These are phyloP conservation scores for Staphylotrichum longicolle DNA, from an alignment of 495 filamentous ascomycete genomes.

Conservation along the genomic window DNA sequence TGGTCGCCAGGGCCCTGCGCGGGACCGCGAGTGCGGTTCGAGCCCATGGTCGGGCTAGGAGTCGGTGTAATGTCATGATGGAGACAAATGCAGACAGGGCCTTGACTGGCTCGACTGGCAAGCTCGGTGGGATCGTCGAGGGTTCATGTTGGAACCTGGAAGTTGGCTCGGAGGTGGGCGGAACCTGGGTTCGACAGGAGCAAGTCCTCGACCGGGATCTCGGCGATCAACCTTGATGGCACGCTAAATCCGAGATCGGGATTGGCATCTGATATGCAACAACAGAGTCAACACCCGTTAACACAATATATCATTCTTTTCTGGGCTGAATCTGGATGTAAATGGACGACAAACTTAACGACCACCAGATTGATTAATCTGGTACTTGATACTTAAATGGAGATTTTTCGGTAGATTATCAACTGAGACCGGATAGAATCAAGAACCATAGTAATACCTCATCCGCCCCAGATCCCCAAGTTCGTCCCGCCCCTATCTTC, in stretches of 20 bases:
- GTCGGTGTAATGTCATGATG: conserved; percentile 15
- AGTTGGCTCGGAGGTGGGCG: not conserved
- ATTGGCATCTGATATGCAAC: not conserved
- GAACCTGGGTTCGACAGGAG: not conserved
- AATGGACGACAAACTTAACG: not conserved
- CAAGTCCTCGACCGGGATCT: not conserved
- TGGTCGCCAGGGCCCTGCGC: conserved; percentile 8
- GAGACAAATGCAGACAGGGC: not conserved
- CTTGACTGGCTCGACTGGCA: not conserved
- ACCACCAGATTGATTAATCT: too few species aligned
- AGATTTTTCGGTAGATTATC: too few species aligned
- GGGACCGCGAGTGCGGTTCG: not conserved
- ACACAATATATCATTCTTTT: not conserved
- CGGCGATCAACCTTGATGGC: conserved; percentile 11
- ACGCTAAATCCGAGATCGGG: conserved; percentile 5
- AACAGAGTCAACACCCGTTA: not conserved
- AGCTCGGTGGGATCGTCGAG: not conserved
- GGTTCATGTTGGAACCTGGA: conserved; percentile 4
- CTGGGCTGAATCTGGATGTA: not conserved
- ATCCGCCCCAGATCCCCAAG: not conserved
- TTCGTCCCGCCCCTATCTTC: too few species aligned
- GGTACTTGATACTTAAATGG: too few species aligned
- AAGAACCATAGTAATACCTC: too few species aligned
- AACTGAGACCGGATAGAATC: too few species aligned
- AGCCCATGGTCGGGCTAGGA: conserved; percentile 13